Evolutionary conservation across 805 yeast genomes (phyloP).

Genomic region (Pichia heedii): DNA sequence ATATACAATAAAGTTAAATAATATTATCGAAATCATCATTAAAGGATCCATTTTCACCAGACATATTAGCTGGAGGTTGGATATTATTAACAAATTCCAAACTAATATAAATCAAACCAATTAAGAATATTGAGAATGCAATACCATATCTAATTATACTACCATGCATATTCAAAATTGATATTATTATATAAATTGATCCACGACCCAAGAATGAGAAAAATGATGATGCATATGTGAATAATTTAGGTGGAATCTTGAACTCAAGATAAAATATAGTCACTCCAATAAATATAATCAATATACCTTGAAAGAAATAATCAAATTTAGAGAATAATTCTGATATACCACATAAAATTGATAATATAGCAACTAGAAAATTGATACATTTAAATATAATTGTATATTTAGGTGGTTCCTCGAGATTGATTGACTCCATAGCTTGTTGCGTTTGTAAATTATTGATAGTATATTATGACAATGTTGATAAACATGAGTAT

Average conservation of each 20-base stretch:
- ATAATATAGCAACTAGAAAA: background rate
- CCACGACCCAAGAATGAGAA: conserved; percentile 74
- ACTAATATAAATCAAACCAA: conserved; percentile 51
- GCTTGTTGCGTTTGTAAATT: background rate
- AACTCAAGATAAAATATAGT: conserved; percentile 40
- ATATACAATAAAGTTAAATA: conserved; percentile 14
- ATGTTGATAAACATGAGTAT: too few species aligned
- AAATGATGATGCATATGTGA: conserved; percentile 56
- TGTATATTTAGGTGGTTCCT: background rate
- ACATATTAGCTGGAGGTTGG: conserved; percentile 79
- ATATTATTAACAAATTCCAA: conserved; percentile 68
- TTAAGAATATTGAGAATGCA: conserved; percentile 47
- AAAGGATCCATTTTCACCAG: conserved; percentile 34
- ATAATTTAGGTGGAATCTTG: conserved; percentile 50
- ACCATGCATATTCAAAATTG: conserved; percentile 40
- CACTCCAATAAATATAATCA: conserved; percentile 45
- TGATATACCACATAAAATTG: conserved; percentile 40
- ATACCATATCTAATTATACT: conserved; percentile 45
- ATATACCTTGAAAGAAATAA: conserved; percentile 50
- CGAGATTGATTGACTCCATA: background rate
- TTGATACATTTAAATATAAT: background rate
- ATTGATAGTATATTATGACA: too few species aligned
- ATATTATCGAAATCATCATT: conserved; percentile 29
- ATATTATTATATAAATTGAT: conserved; percentile 43
- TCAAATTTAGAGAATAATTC: conserved; percentile 35